Percentiles rank a stretch among this genome's conserved stretches.
Conservation (phyloP, 116 monocot genomes). For the Iris pallida region DNA sequence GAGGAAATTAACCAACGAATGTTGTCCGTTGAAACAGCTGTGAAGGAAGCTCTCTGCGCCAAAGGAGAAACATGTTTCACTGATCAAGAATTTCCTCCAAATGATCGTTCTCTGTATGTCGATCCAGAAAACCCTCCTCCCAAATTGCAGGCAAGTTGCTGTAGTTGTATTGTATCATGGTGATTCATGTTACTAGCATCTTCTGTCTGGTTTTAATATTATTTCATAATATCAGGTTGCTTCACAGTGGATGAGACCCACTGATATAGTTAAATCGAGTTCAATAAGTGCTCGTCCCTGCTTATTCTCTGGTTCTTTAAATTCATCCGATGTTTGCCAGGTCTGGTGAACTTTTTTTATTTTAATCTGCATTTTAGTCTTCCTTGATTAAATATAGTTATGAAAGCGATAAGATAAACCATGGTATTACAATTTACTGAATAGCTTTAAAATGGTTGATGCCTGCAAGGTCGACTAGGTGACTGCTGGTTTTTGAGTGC, state of each 20-base stretch:
- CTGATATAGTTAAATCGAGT: conserved; percentile 66
- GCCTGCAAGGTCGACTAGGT: conserved; percentile 84
- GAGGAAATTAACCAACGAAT: conserved; percentile 90
- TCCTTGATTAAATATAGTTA: conserved; percentile 1
- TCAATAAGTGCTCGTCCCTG: conserved; percentile 60
- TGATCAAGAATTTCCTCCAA: conserved; percentile 97
- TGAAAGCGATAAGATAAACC: neutral
- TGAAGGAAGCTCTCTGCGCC: conserved; percentile 78
- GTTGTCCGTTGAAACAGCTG: conserved; percentile 91
- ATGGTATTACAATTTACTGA: neutral
- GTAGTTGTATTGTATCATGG: neutral
- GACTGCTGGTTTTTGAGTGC: conserved; percentile 99
- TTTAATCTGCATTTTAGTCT: neutral
- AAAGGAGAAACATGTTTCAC: conserved; percentile 79
- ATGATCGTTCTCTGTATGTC: conserved; percentile 82
- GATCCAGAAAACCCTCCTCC: conserved; percentile 77
- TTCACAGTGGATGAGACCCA: conserved; percentile 91
- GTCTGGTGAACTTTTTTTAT: conserved; percentile 22
- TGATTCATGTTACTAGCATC: neutral
- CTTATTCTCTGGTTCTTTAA: conserved; percentile 79
- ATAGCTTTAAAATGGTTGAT: neutral
- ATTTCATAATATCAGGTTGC: conserved; percentile 56
- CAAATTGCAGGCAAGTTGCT: conserved; percentile 70
- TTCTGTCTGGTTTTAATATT: neutral
- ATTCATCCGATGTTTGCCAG: conserved; percentile 99